Base-by-base conservation (phyloP, 257 asterid genomes). In the Coffea eugenioides region DNA sequence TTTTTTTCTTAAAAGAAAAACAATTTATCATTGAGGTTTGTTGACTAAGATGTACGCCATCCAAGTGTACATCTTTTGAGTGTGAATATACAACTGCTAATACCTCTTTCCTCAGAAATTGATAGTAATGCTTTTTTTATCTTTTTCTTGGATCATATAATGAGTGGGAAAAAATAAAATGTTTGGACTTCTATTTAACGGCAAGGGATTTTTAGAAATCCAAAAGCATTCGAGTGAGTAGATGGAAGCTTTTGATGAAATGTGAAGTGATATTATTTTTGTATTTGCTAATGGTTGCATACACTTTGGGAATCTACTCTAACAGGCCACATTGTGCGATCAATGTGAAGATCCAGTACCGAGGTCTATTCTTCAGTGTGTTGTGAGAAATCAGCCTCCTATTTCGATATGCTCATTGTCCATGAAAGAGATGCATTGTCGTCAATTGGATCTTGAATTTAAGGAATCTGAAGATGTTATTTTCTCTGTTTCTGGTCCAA, bases 391-490 rank as follows among this genome's bases (percentile, higher is more conserved):
- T 71, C 48, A 43, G 6, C 75, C 21, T 46, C 61, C 75, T 3
- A 71, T 71, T 46, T 71, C 75, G 14, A 10, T 71, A 23, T 71
- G 75, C 75, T 46, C 59, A 20, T n/a, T 71, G 61, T 71, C 75
- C n/a, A 46, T 46, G 75, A n/a, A 46, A 48, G 57, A 2, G 75
- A 34, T 46, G n/a, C 57, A 49, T 71, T n/a, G 75, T 20, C 46
- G 15, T 46, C 21, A 54, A 1, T 21, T 71, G 27, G 51, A 46
- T 18, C 61, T 71, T 11, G 56, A 71, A 71, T 71, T 71, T 46
- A 41, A 71, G 75, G 75, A 71, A 36, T 11, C 3, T 8, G 75
- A 71, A 48, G 75, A 71, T 71, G 75, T 71, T 12, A 9, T 71
- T 46, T 71, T 71, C 61, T 71, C 75, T 0, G 61, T 71, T 46